phyloP scores from a whole-genome alignment of 129 eudicot species.

The Helichrysum umbraculigerum region DNA sequence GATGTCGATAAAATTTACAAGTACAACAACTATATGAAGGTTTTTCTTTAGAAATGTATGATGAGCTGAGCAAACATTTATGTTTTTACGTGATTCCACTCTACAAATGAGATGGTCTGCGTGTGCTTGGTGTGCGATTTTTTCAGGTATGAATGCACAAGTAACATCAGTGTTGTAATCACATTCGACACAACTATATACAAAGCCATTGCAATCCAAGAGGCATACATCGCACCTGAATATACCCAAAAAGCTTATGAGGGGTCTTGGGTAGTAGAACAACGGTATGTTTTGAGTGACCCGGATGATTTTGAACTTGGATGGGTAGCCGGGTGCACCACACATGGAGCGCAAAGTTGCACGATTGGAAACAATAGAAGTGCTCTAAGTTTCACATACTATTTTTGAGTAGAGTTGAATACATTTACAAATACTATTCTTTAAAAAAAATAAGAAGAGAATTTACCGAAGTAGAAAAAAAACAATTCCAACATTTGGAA shows the following conservation, averaged over 20 bases:
- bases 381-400: no score
- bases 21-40: background rate
- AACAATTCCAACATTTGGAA: no score
- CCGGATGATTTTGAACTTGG: constrained; percentile 7
- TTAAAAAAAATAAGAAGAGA: no score
- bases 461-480: no score
- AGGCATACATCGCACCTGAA: background rate
- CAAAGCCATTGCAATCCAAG: constrained; percentile 15
- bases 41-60: no score
- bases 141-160: constrained; percentile 21
- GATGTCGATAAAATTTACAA: constrained; percentile 1
- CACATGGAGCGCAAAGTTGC: no score
- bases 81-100: background rate
- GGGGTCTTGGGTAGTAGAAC: background rate
- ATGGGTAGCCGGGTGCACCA: constrained; percentile 21
- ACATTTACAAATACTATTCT: no score
- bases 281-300: constrained; percentile 25
- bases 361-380: no score
- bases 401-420: no score
- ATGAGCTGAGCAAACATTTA: background rate
- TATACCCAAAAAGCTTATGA: background rate
- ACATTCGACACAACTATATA: constrained; percentile 17
- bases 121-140: constrained; percentile 12
- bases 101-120: background rate
- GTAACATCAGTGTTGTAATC: background rate